These are phyloP conservation scores for Amanita pallidorosea DNA, from an alignment of 768 basidiomycete genomes.

Conservation along the genomic window DNA sequence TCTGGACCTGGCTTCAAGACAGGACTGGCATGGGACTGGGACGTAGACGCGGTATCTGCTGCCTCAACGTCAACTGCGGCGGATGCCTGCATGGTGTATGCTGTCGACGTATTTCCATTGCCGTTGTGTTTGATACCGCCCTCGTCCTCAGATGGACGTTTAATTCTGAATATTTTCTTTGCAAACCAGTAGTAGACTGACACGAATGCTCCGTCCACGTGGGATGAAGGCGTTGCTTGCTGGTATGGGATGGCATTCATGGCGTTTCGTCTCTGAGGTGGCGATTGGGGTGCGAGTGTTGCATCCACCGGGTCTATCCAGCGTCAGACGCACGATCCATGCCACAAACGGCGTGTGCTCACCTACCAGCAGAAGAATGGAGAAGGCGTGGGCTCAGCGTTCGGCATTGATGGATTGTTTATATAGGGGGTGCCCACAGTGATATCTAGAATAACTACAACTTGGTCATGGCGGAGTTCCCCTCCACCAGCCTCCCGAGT, in stretches of 20 bases:
- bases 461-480: not conserved
- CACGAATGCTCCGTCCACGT: not conserved
- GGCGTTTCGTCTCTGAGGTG: not conserved
- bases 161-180: not conserved
- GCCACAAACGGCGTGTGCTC: not conserved
- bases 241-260: not conserved
- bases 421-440: not conserved
- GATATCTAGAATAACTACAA: not conserved
- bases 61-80: not conserved
- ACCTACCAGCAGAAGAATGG: not conserved
- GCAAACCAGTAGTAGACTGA: not conserved
- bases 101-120: not conserved
- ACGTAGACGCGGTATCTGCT: not conserved
- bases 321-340: not conserved
- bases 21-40: not conserved
- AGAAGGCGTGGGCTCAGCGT: not conserved
- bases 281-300: not conserved
- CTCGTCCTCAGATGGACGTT: not conserved
- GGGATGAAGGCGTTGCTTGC: not conserved
- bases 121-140: not conserved
- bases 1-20: slow-evolving; percentile 29
- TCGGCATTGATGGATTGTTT: not conserved
- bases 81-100: not conserved
- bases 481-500: not conserved
- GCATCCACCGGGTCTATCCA: not conserved